Conservation (phyloP, 768 basidiomycete genomes). For the Pleurotus giganteus region DNA sequence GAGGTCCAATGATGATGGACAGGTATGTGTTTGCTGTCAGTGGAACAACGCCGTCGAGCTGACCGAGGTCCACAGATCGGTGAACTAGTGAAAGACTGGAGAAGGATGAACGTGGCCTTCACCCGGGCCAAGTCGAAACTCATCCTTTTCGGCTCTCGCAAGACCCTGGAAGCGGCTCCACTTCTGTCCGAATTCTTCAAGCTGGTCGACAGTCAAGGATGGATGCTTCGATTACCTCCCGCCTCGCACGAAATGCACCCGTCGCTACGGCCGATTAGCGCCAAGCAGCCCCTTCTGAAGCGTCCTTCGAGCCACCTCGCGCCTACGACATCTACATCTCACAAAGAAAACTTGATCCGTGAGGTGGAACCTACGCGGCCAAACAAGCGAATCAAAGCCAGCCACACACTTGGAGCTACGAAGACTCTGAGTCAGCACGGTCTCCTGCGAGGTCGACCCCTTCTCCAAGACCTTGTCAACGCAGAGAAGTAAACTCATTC, state of each 20-base stretch:
- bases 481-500: conserved; percentile 1
- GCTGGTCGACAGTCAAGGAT: conserved; percentile 67
- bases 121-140: conserved; percentile 91
- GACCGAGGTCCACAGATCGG: conserved; percentile 59
- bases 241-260: conserved; percentile 54
- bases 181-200: conserved; percentile 74
- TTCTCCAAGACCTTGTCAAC: conserved; percentile 3
- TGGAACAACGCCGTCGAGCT: background rate
- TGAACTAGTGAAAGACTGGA: conserved; percentile 93
- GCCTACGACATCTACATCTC: background rate
- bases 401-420: background rate
- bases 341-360: background rate
- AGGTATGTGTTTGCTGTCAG: conserved; percentile 46
- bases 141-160: conserved; percentile 84
- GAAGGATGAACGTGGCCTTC: conserved; percentile 94
- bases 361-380: background rate
- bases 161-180: conserved; percentile 61
- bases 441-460: background rate
- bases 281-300: background rate
- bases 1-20: conserved; percentile 75
- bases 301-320: background rate
- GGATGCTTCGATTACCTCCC: conserved; percentile 64
- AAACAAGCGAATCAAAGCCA: background rate
- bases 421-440: background rate
- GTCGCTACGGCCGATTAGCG: background rate